Base-by-base conservation (phyloP, 352 stramenopile species). In the Phytophthora macrochlamydospora region DNA sequence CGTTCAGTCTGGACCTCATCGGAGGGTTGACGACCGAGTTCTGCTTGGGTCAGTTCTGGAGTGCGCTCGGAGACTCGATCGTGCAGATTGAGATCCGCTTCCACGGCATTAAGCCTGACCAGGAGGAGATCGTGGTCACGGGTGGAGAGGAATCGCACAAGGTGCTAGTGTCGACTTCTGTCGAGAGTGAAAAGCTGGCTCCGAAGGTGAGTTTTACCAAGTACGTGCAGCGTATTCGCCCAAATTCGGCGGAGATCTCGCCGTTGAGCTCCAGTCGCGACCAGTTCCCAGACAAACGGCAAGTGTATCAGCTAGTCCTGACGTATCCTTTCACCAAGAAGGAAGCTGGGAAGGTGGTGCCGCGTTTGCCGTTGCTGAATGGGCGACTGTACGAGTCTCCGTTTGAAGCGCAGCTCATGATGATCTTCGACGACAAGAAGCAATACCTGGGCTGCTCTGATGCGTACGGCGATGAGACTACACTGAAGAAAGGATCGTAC, bases 361-460 rank as follows among this genome's bases (percentile, higher is more conserved):
- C 90, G 7, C 71, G 74, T 4, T 75, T 96, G 50, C 85, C 89
- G 12, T 58, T 92, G 7, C 66, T 98, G 9, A 90, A 94, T 65
- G 90, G 79, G 1, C 86, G 84, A 12, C 77, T 99, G 18, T 99
- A 99, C 68, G 95, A 99, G 63, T 97, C 90, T 5, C 87, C 87
- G 9, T 97, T 97, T 43, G 93, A 98, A 62, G 78, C 81, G n/a
- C 93, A 98, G 57, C 56, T 98, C 58, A 96, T 92, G 67, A 89
- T 98, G 78, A 78, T 97, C 37, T 98, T 98, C 66, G 92, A 98
- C 73, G 87, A 88, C 14, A 97, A 98, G 69, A 98, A 98, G 72
- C 94, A 96, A 75, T 96, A 92, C 53, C 68, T 95, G 46, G 91
- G 81, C 52, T 80, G 67, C 51, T 92, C 84, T 28, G 94, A 98